Percentiles rank a stretch among this genome's conserved stretches.
These are phyloP conservation scores for Lunularia cruciata DNA, from an alignment of 225 moss, liverwort and hornwort genomes.

Conservation along the genomic window DNA sequence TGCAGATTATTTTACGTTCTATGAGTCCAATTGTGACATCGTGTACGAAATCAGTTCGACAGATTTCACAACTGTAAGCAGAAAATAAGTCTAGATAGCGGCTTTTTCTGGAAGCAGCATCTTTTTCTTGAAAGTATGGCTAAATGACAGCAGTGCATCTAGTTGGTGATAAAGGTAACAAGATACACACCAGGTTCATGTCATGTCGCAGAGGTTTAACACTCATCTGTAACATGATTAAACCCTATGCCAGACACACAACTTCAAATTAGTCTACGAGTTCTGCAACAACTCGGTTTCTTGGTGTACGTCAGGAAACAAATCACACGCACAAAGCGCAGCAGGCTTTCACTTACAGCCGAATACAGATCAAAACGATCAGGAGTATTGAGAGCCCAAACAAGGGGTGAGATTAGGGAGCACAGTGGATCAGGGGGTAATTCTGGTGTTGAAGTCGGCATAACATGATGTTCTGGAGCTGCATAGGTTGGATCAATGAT, in stretches of 20 bases:
- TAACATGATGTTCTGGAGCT: slow-evolving; percentile 95
- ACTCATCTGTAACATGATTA: slow-evolving; percentile 81
- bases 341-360: slow-evolving; percentile 47
- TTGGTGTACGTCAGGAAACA: no score
- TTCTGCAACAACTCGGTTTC: no score
- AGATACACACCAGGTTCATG: slow-evolving; percentile 58
- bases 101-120: no score
- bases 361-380: slow-evolving; percentile 95
- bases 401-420: slow-evolving; percentile 77
- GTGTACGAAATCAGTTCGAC: no score
- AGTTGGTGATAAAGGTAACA: background rate
- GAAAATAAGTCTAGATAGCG: no score
- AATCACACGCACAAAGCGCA: no score
- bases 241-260: slow-evolving; percentile 56
- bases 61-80: no score
- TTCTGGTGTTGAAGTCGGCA: slow-evolving; percentile 79
- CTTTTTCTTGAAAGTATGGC: no score
- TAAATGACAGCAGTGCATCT: no score
- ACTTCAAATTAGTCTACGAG: no score
- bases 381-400: slow-evolving; percentile 89
- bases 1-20: no score
- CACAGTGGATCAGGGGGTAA: slow-evolving; percentile 93
- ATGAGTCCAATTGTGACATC: no score
- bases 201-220: slow-evolving; percentile 83
- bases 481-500: slow-evolving; percentile 92